Base-by-base conservation (phyloP, 2,329 filamentous ascomycete species). In the Akanthomyces muscarius region DNA sequence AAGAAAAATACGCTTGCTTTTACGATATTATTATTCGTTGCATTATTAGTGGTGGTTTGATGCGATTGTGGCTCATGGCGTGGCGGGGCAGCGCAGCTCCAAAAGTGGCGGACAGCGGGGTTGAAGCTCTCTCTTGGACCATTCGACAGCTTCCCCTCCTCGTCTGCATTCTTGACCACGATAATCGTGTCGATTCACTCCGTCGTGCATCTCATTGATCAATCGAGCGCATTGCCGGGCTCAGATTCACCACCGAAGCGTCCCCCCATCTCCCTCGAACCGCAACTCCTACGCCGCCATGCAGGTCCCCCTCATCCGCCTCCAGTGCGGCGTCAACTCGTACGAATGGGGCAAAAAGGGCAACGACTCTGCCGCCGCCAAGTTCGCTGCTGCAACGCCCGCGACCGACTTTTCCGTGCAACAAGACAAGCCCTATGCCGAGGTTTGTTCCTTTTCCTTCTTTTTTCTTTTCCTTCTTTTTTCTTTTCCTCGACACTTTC, bases 291-390 rank as follows among this genome's bases (percentile, higher is more conserved):
- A 25, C 28, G 41, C 60, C 45, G 65, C 45, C 61, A 81, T 93
- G 84, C 89, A 90, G 73, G 86, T 95, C 65, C 93, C 94, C 71
- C 80, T 98, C 60, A 83, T 97, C 74, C 87, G 92, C 69, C 86
- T 98, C 68, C 88, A 90, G 76, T 93, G 90, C 80, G 95, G 94
- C 72, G 92, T 96, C 73, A 98, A 98, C 78, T 97, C 93, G 77
- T 99, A 99, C 75, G 95, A 97, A 80, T 99, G 95, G 95, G 95
- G 94, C 68, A 99, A 99, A 82, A 85, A 92, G 72, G 95, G 95
- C 71, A 85, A 85, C 66, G 85, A 90, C 63, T 98, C 94, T 54
- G 90, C 93, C 16, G 95, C 93, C 57, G 95, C 95, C 67, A 90
- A 88, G 70, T 98, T 90, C 75, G 94, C 93, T 45, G 88, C 92